Evolutionary conservation across 805 yeast species (phyloP), one percentile per base, ranked within the genome.

Genomic region (Grigorovia humatica): DNA sequence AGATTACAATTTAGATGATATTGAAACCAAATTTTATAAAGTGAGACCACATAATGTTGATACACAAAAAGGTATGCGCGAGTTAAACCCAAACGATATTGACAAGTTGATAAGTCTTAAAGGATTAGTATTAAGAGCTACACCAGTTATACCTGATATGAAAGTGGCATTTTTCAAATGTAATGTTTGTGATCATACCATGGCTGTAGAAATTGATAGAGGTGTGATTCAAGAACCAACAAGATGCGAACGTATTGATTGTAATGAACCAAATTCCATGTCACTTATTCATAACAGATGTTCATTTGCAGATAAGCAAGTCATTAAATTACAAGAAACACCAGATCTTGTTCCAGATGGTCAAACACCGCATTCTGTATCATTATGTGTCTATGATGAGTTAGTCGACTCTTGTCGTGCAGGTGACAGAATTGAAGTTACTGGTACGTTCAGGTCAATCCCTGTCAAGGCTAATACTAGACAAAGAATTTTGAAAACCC

Each of bases 281-380:
- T 80, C 84, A 53, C 71, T 93, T 48, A 77, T 93, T 18, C 99
- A 93, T 70, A 93, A 93, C 67, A 78, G 99, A 59, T 86, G 96
- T 41, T 78, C 88, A 0, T 93, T 91, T 69, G 93, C 95, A 27
- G 97, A 93, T 69, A 93, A 91, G 64, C 99, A 93, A 70, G 91
- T 93, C 30, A 81, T 93, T 58, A 87, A 88, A 62, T 72, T 93
- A 44, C 99, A 93, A 70, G 99, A 93, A 69, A 89, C 96, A 0
- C 96, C 96, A 0, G 99, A 93, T 68, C 76, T 81, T 55, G 96
- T 91, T 15, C 99, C 99, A 4, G 98, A 87, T 70, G 99, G 99
- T 17, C 99, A 93, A 70, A 93, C 99, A 2, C 99, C 99, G 1
- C 99, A 93, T 68, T 84, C 96, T 13, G 87, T 93, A 47, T 88